Base-by-base conservation (phyloP, 331 rosid genomes). In the Phaseolus coccineus region DNA sequence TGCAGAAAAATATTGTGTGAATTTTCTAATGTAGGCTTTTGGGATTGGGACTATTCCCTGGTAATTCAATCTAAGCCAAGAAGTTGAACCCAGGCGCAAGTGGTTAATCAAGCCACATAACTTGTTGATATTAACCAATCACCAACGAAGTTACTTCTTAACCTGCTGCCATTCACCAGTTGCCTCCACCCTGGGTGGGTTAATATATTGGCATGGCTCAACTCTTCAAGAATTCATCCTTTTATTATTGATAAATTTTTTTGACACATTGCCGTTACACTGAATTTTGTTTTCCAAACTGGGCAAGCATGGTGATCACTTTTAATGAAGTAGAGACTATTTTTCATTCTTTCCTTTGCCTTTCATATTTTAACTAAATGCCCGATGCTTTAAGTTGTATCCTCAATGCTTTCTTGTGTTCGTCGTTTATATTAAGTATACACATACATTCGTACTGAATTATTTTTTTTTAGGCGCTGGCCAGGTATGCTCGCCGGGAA, bases 401-500 rank as follows among this genome's bases (percentile, higher is more conserved):
- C 14, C 56, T 58, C 24, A 62, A 31, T 40, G 24, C 28, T 16
- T 62, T 72, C 47, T 33, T 48, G 28, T 55, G 19, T 52, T 13
- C 37, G 11, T 55, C 44, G 10, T 59, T 50, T 81, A 55, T 71
- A 13, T 64, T 55, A 35, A 61, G 48, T 62, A 42, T 9, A 9
- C 47, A 35, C 51, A 35, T 46, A n/a, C 66, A 53, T 25, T 35
- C 62, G 81, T 50, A 50, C 85, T 67, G 73, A 87, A 61, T 69
- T 57, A 73, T 37, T 47, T 44, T 66, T 57, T 37, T 80, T 75
- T 78, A 95, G 99, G 98, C 98, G 19, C 76, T 95, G 94, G 91
- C 96, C 51, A 90, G 98, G 83, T 95, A 95, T 79, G 88, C 88
- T 83, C 92, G 87, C n/a, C 90, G 89, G 37, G 96, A 91, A 95